These are phyloP conservation scores for Tothia fuscella DNA, from an alignment of 2,329 filamentous ascomycete species.

Conservation along the genomic window DNA sequence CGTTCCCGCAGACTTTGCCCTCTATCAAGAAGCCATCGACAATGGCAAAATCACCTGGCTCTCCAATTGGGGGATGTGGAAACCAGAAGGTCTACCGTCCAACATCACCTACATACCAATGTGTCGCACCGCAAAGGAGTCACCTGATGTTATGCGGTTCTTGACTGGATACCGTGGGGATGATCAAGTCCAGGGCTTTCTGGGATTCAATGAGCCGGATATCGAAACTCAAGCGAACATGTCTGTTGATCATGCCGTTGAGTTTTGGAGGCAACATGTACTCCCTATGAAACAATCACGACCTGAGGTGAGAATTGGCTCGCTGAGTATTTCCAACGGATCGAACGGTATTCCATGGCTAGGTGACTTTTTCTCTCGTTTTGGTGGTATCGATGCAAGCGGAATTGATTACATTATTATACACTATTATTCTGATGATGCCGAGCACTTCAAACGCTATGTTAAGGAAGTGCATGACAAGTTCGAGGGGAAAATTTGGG, in stretches of 20 bases:
- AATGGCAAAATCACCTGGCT: constrained; percentile 5
- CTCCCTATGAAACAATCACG: not conserved
- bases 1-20: constrained; percentile 1
- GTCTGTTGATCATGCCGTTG: not conserved
- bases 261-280: constrained; percentile 3
- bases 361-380: not conserved
- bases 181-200: not conserved
- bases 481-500: constrained; percentile 2
- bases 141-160: not conserved
- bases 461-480: constrained; percentile 1
- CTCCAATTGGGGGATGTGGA: constrained; percentile 8
- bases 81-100: not conserved
- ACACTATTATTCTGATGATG: not conserved
- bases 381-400: constrained; percentile 2
- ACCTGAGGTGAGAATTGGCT: constrained; percentile 2
- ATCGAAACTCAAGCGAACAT: constrained; percentile 1
- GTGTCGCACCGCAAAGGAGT: constrained; percentile 4
- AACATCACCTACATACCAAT: not conserved
- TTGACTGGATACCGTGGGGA: not conserved
- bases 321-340: constrained; percentile 1
- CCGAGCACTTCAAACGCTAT: not conserved
- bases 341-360: constrained; percentile 3
- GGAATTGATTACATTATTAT: constrained; percentile 4
- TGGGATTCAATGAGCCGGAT: constrained; percentile 8
- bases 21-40: constrained; percentile 4